Base-by-base conservation (phyloP, 371 early-diverging fungal species). In the Saksenaea vasiformis region DNA sequence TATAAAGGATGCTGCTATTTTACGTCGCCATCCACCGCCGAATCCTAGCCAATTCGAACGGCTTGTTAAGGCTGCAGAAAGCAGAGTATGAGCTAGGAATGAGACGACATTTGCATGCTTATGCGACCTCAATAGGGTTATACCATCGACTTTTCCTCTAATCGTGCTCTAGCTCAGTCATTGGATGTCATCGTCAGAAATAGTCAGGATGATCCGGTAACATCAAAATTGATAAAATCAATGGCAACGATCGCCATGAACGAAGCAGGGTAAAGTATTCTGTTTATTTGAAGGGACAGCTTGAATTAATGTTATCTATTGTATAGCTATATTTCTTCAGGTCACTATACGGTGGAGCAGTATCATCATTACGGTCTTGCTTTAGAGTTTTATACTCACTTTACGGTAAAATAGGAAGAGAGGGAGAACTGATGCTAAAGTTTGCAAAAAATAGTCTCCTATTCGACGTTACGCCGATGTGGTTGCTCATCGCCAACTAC, bases 391-490 rank as follows among this genome's bases (percentile, higher is more conserved):
- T 97, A 97, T 82, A 97, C 97, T 11, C 97, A 97, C 77, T 97
- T 96, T 77, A 97, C 97, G 1, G 85, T 84, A 83, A 69, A 71
- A 24, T n/a, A 28, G 4, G 27, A 35, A 13, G 24, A 17, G 35
- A 34, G 17, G 15, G 2, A 38, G 10, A 22, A 5, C 19, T 11
- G 31, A 10, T 54, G 10, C 36, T 56, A 11, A 17, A 4, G n/a
- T 14, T 22, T 2, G 10, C n/a, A n/a, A n/a, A 27, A 43, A 47
- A 2, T 62, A 87, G 71, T 98, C 98, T 1, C 99, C 99, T 5
- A 99, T 99, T 67, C 91, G 99, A 64, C 85, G 99, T 65, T 99
- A 99, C 79, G 96, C 99, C 43, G 99, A 99, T 83, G 71, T 99
- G 34, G 75, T 99, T 19, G 99, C 98, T 1, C 99, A 99, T 67